Base-by-base conservation (phyloP, 2,329 filamentous ascomycete species). In the Colletotrichum cordylinicola region DNA sequence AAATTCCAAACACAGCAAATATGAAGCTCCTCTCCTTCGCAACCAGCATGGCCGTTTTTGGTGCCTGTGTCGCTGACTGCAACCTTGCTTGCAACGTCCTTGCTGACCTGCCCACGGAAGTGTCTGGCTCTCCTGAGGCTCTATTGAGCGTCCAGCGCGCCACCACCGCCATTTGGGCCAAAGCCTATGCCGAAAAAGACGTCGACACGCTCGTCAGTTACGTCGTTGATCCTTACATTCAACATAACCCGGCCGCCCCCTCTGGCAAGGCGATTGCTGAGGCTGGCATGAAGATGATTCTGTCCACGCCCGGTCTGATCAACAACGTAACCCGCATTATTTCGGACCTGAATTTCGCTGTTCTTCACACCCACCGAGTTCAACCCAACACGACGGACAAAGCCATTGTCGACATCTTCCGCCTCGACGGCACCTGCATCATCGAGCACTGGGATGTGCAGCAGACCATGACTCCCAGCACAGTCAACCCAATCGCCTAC, bases 381-480 rank as follows among this genome's bases (percentile, higher is more conserved):
- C 52, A 56, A 56, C 52, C 52, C n/a, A 27, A 27, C 15, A 56
- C 52, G n/a, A 21, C 24, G 3, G 52, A 56, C 52, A 56, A 27
- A 27, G 71, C 65, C 29, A n/a, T 74, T 2, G 65, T 62, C 13
- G 71, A 69, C 31, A 56, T 74, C 13, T 65, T 69, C 24, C 48
- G 71, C n/a, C 29, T 74, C 15, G 39, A 74, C 16, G 71, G 71
- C 31, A 65, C 65, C 43, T 74, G 71, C 37, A 74, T 74, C 33
- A 35, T 48, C 12, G 71, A 74, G 55, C 71, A 74, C 29, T 74
- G 71, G 66, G 71, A 74, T 35, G 65, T 69, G 15, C 43, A 39
- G 24, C 35, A 65, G 58, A 58, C n/a, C 16, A 58, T 68, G 29
- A 12, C 37, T 21, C n/a, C 55, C 4, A 52, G 68, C 35, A 31